Evolutionary conservation across 2,329 filamentous ascomycete species (phyloP).

Genomic region (Sclerotinia trifoliorum): DNA sequence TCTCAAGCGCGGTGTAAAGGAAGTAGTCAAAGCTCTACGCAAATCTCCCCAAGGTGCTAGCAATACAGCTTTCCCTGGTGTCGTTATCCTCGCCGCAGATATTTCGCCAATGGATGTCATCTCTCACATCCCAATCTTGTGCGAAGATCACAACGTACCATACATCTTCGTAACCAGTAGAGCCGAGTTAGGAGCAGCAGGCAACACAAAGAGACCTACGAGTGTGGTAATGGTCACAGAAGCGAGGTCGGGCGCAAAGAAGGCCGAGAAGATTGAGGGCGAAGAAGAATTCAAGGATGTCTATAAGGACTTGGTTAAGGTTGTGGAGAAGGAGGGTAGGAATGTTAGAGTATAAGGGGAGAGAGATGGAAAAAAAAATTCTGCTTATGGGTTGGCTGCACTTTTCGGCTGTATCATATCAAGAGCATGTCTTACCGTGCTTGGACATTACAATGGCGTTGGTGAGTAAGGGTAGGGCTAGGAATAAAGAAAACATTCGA

Average conservation of each 20-base stretch:
- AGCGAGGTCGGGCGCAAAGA: constrained; percentile 46
- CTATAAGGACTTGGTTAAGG: constrained; percentile 64
- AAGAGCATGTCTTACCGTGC: constrained; percentile 22
- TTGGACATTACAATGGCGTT: constrained; percentile 24
- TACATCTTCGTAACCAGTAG: constrained; percentile 94
- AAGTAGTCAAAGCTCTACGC: constrained; percentile 96
- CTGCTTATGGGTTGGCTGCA: constrained; percentile 20
- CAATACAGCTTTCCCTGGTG: constrained; percentile 61
- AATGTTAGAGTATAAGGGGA: constrained; percentile 43
- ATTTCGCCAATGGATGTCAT: constrained; percentile 99
- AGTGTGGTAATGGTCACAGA: constrained; percentile 88
- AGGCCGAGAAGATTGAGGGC: constrained; percentile 46
- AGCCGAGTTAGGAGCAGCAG: constrained; percentile 89
- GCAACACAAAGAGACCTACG: constrained; percentile 92
- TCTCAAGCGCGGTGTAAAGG: constrained; percentile 96
- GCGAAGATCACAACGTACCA: constrained; percentile 96
- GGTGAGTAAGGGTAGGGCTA: constrained; percentile 21
- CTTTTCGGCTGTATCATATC: constrained; percentile 26
- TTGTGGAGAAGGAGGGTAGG: constrained; percentile 62
- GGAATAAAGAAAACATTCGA: constrained; percentile 21
- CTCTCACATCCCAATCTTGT: constrained; percentile 94
- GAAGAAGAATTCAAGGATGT: constrained; percentile 61
- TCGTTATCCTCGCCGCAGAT: constrained; percentile 93
- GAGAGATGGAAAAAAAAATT: constrained; percentile 10
- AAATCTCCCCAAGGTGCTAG: constrained; percentile 76